These are phyloP conservation scores for Globisporangium abappressorium DNA, from an alignment of 352 stramenopile genomes.

Conservation along the genomic window DNA sequence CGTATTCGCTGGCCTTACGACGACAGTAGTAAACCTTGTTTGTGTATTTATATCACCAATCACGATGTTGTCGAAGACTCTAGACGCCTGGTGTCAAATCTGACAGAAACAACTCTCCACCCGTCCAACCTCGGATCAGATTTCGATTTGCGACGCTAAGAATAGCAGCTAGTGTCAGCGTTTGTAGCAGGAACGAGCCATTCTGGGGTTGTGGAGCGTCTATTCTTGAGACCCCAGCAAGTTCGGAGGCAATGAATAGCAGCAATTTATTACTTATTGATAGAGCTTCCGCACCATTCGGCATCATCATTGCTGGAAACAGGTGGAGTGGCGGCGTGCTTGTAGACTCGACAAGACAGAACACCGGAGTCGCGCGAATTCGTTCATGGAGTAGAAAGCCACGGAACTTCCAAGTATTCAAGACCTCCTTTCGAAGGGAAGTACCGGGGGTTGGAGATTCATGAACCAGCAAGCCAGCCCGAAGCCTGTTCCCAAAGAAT, in stretches of 20 bases:
- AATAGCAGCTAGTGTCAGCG: not conserved
- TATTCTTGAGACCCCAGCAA: too few relatives aligned
- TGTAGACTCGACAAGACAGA: too few relatives aligned
- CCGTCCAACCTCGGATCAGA: not conserved
- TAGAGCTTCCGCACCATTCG: not conserved
- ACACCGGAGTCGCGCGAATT: not conserved
- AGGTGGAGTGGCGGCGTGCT: too few relatives aligned
- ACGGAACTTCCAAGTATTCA: not conserved
- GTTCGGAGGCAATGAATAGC: too few relatives aligned
- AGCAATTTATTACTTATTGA: not conserved
- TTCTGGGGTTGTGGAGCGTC: not conserved
- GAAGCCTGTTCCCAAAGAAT: not conserved
- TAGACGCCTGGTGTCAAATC: not conserved
- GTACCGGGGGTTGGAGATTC: not conserved
- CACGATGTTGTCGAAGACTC: not conserved
- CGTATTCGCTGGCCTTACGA: too few relatives aligned
- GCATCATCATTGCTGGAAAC: not conserved
- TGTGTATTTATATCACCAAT: too few relatives aligned
- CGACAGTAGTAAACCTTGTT: too few relatives aligned
- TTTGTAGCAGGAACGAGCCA: not conserved
- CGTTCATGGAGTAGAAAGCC: not conserved
- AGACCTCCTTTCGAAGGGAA: not conserved
- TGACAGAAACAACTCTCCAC: not conserved
- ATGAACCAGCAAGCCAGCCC: not conserved
- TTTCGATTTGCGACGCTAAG: not conserved